phyloP scores from a whole-genome alignment of 2,329 filamentous ascomycete genomes.

The Epichloe festucae region DNA sequence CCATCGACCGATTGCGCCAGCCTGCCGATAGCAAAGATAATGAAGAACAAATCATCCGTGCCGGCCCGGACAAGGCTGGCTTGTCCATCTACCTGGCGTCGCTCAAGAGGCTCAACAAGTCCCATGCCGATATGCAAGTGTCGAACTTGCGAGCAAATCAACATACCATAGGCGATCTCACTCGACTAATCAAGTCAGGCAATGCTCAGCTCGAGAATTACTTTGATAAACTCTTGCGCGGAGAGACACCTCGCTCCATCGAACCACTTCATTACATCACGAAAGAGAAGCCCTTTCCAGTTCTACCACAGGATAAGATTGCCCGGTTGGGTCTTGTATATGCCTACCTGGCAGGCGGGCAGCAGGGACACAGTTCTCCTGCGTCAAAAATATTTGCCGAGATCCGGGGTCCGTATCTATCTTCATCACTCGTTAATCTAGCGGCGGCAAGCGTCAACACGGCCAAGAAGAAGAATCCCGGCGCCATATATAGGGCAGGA shows the following conservation, averaged over 20 bases:
- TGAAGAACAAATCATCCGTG: slow-evolving; percentile 82
- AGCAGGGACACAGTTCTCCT: slow-evolving; percentile 48
- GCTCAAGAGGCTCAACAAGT: slow-evolving; percentile 75
- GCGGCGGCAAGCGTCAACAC: slow-evolving; percentile 78
- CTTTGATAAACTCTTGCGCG: slow-evolving; percentile 63
- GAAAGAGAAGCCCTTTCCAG: slow-evolving; percentile 75
- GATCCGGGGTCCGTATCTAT: slow-evolving; percentile 76
- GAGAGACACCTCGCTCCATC: slow-evolving; percentile 64
- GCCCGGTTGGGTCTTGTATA: slow-evolving; percentile 70
- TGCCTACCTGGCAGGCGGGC: slow-evolving; percentile 54
- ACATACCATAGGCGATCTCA: slow-evolving; percentile 70
- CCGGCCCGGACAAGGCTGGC: slow-evolving; percentile 72
- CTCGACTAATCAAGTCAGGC: slow-evolving; percentile 62
- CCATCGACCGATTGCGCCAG: slow-evolving; percentile 78
- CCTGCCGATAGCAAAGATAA: slow-evolving; percentile 86
- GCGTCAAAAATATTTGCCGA: slow-evolving; percentile 77
- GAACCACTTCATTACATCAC: slow-evolving; percentile 90
- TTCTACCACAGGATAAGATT: slow-evolving; percentile 62
- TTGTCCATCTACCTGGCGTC: slow-evolving; percentile 78
- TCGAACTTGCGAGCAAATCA: slow-evolving; percentile 92
- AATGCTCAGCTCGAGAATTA: slow-evolving; percentile 73
- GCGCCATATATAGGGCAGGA: slow-evolving; percentile 74
- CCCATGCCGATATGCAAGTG: slow-evolving; percentile 69
- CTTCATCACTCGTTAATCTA: slow-evolving; percentile 68
- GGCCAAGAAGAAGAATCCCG: slow-evolving; percentile 65